Percentiles rank a stretch among this genome's conserved stretches.
phyloP scores from a whole-genome alignment of 345 rosid species.

The Arabidopsis arenosa region DNA sequence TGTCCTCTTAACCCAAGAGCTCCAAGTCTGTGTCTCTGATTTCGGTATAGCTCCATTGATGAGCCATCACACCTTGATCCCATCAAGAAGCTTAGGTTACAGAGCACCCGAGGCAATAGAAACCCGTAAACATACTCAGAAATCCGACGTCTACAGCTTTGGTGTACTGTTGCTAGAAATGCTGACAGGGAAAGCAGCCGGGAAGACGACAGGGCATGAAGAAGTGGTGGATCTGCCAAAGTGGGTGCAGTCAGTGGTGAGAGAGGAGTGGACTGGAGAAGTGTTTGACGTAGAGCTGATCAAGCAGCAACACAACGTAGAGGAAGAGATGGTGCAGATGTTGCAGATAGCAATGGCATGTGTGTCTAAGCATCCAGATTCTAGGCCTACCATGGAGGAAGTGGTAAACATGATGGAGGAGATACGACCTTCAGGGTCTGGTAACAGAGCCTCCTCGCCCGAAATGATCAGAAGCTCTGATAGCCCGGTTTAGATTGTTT shows the following conservation, averaged over 20 bases:
- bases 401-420: conserved; percentile 83
- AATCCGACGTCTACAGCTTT: conserved; percentile 80
- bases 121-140: conserved; percentile 61
- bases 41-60: conserved; percentile 69
- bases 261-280: conserved; percentile 96
- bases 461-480: conserved; percentile 53
- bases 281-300: conserved; percentile 84
- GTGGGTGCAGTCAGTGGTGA: conserved; percentile 90
- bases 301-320: conserved; percentile 59
- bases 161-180: conserved; percentile 85
- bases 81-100: conserved; percentile 73
- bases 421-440: conserved; percentile 54
- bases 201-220: conserved; percentile 60
- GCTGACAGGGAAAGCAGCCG: conserved; percentile 78
- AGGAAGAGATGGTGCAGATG: conserved; percentile 96
- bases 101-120: conserved; percentile 79
- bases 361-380: conserved; percentile 67
- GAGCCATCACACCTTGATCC: conserved; percentile 56
- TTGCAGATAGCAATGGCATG: conserved; percentile 93
- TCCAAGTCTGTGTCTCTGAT: conserved; percentile 67
- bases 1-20: conserved; percentile 66
- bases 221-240: conserved; percentile 78
- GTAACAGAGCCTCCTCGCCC: conserved; percentile 60
- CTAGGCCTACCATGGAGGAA: conserved; percentile 79
- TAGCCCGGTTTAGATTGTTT: conserved; percentile 42